Percentiles rank a stretch among this genome's conserved stretches.
Conservation (phyloP, 2,329 filamentous ascomycete genomes). For the Fusarium irregulare region DNA sequence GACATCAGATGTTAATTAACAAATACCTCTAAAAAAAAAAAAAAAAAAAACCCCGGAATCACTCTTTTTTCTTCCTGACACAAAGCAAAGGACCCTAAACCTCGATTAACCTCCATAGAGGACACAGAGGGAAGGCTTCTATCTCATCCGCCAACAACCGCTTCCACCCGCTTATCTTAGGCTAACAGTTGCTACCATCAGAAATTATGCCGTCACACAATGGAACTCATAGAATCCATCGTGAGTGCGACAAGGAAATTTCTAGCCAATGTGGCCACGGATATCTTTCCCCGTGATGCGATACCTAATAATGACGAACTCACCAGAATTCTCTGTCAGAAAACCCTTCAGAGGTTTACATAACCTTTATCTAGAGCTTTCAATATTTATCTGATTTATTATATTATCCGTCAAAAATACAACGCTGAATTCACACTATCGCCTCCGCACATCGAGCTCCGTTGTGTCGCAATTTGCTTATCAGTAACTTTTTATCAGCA, state of each 20-base stretch:
- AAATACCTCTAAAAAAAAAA: neutral
- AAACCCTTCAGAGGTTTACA: neutral
- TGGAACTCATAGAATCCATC: conserved; percentile 2
- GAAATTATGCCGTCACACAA: conserved; percentile 25
- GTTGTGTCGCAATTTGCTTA: conserved; percentile 28
- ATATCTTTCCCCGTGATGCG: conserved; percentile 23
- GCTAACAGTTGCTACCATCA: neutral
- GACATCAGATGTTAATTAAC: neutral
- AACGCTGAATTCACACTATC: neutral
- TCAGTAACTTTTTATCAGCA: conserved; percentile 16
- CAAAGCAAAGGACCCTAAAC: neutral
- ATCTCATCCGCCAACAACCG: conserved; percentile 36
- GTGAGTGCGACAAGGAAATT: conserved; percentile 9
- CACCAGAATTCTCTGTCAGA: neutral
- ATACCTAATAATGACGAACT: conserved; percentile 20
- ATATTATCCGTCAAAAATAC: neutral
- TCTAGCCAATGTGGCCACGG: conserved; percentile 27
- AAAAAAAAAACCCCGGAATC: neutral
- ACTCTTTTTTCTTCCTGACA: neutral
- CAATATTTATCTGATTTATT: neutral
- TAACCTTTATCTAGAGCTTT: neutral
- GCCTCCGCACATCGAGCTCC: conserved; percentile 37
- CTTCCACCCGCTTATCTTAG: conserved; percentile 28
- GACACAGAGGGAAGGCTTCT: neutral
- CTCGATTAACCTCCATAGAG: no score